Base-by-base conservation (phyloP, 768 basidiomycete species). In the Hirschioporus abietinus region DNA sequence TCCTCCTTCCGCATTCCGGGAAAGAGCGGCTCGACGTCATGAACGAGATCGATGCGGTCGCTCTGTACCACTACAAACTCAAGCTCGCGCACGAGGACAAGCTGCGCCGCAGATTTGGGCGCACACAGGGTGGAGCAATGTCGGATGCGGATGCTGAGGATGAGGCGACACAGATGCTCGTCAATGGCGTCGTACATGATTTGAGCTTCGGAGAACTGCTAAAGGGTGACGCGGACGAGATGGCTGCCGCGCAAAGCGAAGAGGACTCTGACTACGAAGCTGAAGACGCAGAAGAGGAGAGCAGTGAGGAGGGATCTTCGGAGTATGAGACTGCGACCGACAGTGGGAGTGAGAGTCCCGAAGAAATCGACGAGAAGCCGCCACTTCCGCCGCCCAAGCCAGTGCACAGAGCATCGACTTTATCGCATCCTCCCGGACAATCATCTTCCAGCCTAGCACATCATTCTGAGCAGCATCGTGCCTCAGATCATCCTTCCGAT, bases 1-100 rank as follows among this genome's bases (percentile, higher is more conserved):
- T 90, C 73, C 78, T 99, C 34, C 83, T 99, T 6, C 97, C 97
- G 15, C 89, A 95, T 68, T 84, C 83, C 1, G 92, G 90, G 12
- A 76, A 85, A 63, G 93, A 93, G 67, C 88, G 96, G n/a, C 74
- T 78, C 30, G 85, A 81, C 20, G 88, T 99, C 69, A 79, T 99
- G 70, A 79, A 81, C 58, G 97, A 99, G 74, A 86, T 99, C 4
- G 97, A 99, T 77, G 84, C 86, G 66, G 86, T 99, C 64, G 91
- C 95, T 17, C 80, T 89, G 60, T 96, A 99, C 74, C 96, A 99
- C 76, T 97, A 98, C 79, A 88, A 91, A 74, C 85, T 96, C 67
- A 99, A 99, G 80, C 82, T 98, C 27, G 83, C 92, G 10, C 91
- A 97, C 73, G 97, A 99, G 77, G 90, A 89, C 73, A 96, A 93